Base-by-base conservation (phyloP, 768 basidiomycete species). In the Epithele typhae region DNA sequence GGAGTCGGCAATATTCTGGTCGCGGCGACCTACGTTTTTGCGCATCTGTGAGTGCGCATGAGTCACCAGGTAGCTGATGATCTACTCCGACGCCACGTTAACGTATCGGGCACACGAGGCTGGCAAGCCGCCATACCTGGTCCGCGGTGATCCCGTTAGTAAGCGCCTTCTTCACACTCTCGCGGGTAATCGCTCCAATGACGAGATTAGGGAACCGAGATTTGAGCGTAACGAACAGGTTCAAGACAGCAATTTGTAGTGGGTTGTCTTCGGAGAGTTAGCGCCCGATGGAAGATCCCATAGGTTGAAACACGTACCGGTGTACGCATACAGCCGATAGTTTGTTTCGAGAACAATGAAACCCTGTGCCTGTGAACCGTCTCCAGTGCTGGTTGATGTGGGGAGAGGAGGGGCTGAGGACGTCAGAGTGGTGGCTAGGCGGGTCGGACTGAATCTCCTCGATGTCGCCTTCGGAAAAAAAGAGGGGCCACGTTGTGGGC, bases 41-140 rank as follows among this genome's bases (percentile, higher is more conserved):
- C 88, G 81, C 96, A 99, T 98, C 68, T 97, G 95, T 22, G 93
- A 90, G 65, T 98, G 96, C 1, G 95, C 96, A 68, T 98, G 93
- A 37, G 87, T 86, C 21, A 84, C 80, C 34, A 99, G 76, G 66
- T 98, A 98, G 63, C 85, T 87, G 63, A 99, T 94, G 63, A 98
- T 96, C 92, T 98, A 27, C 27, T 18, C 38, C 27, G 46, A 49
- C 40, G 45, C 33, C 44, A 45, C n/a, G n/a, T n/a, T n/a, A n/a
- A n/a, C n/a, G n/a, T n/a, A n/a, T n/a, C n/a, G n/a, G n/a, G n/a
- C n/a, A n/a, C n/a, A n/a, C n/a, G n/a, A n/a, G n/a, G n/a, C n/a
- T n/a, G n/a, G 8, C 27, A n/a, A 17, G 35, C 15, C 32, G 12
- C 45, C 74, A 43, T 59, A 91, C 93, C 78, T 98, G 96, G 59